A percentile compares a stretch with the other conserved stretches of the same genome.
These are phyloP conservation scores for Turnera subulata DNA, from an alignment of 345 rosid genomes.

Conservation along the genomic window DNA sequence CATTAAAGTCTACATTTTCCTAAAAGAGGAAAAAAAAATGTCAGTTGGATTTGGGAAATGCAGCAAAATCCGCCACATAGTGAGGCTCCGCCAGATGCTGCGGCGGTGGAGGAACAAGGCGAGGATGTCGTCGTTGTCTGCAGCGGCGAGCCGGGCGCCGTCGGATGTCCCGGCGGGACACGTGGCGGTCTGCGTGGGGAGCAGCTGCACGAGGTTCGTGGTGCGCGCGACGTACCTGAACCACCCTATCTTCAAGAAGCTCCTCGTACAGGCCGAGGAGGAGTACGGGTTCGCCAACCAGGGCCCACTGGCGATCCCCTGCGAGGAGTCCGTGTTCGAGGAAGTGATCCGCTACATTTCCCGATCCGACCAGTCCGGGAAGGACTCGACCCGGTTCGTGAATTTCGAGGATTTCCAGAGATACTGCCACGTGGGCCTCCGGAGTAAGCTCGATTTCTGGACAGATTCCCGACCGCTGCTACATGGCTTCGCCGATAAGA, in stretches of 20 bases:
- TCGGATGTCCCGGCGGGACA: constrained; percentile 79
- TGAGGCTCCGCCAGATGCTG: constrained; percentile 72
- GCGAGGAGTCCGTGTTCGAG: constrained; percentile 75
- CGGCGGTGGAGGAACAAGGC: constrained; percentile 74
- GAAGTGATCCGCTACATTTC: constrained; percentile 50
- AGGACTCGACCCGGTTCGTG: constrained; percentile 19
- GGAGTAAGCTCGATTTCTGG: constrained; percentile 20
- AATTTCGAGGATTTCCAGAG: constrained; percentile 50
- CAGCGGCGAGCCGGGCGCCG: constrained; percentile 36
- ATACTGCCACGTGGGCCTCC: constrained; percentile 46
- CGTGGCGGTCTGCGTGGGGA: constrained; percentile 75
- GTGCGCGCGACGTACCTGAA: constrained; percentile 75
- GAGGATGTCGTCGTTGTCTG: constrained; percentile 20
- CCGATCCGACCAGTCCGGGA: constrained; percentile 28
- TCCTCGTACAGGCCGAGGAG: constrained; percentile 74
- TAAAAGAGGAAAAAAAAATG: constrained; percentile 18
- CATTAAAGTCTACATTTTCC: constrained; percentile 15
- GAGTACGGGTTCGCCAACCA: constrained; percentile 69
- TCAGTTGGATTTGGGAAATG: constrained; percentile 43
- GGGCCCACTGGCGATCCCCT: constrained; percentile 76
- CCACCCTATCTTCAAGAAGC: constrained; percentile 68
- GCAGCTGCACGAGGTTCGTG: constrained; percentile 46
- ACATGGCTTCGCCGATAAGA: too few relatives aligned
- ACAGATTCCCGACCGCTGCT: constrained; percentile 68
- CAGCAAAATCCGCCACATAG: constrained; percentile 67